Base-by-base conservation (phyloP, 805 yeast species). In the Myxozyma udenii region DNA sequence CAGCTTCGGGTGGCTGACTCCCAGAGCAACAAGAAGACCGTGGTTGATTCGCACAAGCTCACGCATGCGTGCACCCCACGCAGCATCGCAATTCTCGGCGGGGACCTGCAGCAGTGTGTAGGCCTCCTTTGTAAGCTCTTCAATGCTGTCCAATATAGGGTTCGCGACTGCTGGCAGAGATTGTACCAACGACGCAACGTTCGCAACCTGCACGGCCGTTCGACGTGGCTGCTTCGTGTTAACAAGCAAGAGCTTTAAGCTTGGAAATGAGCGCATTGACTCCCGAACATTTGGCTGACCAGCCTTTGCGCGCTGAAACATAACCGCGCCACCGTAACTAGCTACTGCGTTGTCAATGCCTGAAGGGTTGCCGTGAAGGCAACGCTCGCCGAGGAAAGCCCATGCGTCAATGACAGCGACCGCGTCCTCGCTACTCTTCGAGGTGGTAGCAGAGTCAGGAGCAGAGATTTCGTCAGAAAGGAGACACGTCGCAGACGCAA, bases 301-400 rank as follows among this genome's bases (percentile, higher is more conserved):
- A 7, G 41, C 40, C 25, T 44, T 36, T 41, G 45, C 43, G 63
- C 95, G 78, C 69, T 85, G 91, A 70, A 83, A 91, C 80, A 84
- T 74, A 0, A 93, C 95, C 0, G 98, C 98, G 42, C 97, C 97
- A 21, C 98, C 98, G 61, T 83, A 83, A 0, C 96, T 85, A 1
- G 98, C 95, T 44, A 91, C 97, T 0, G 96, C 89, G 65, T 93
- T 93, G 67, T 93, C 98, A 47, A 93, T 88, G 11, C 98, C 98
- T 18, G 95, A 84, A 6, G 98, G 98, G 62, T 86, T 89, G 1
- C 98, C 98, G 66, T 91, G 98, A 61, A 90, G 86, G 66, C 97
- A 88, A 66, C 84, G 85, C 68, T 93, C 98, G 35, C 97, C 98
- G 73, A 91, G 75, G 58, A 85, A 85, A 1, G 98, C 83, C 95